These are phyloP conservation scores for Glutinoglossum americanum DNA, from an alignment of 495 filamentous ascomycete genomes.

Conservation along the genomic window DNA sequence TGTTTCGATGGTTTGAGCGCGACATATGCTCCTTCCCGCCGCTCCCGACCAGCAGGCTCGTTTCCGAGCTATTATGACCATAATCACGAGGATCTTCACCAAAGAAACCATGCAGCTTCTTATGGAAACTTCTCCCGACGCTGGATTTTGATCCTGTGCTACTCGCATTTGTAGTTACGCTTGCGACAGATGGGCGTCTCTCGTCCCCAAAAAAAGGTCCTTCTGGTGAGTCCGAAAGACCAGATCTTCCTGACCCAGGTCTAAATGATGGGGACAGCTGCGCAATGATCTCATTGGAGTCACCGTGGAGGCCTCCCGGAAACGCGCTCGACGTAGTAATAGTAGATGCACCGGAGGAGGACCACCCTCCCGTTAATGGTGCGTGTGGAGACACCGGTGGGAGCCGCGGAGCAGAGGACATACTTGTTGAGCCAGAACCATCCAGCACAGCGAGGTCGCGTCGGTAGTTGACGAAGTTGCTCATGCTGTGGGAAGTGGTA, in stretches of 20 bases:
- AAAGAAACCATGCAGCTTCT: slow-evolving; percentile 65
- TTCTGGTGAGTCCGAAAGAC: slow-evolving; percentile 45
- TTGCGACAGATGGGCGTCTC: slow-evolving; percentile 73
- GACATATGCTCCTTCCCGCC: slow-evolving; percentile 21
- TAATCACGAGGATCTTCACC: slow-evolving; percentile 47
- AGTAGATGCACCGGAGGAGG: slow-evolving; percentile 7
- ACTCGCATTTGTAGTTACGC: slow-evolving; percentile 58
- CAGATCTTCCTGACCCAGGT: slow-evolving; percentile 35
- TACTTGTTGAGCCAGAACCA: slow-evolving; percentile 26
- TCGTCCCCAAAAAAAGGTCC: slow-evolving; percentile 45
- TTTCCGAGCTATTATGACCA: slow-evolving; percentile 39
- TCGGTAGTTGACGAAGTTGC: slow-evolving; percentile 40
- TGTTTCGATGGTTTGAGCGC: slow-evolving; percentile 43
- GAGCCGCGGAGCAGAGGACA: slow-evolving; percentile 30
- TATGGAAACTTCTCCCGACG: slow-evolving; percentile 43
- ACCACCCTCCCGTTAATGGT: neutral
- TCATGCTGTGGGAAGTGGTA: slow-evolving; percentile 20
- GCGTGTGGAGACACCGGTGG: slow-evolving; percentile 15
- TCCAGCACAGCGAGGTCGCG: slow-evolving; percentile 51
- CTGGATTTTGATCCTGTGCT: slow-evolving; percentile 79
- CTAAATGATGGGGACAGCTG: slow-evolving; percentile 49
- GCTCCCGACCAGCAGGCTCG: slow-evolving; percentile 35
- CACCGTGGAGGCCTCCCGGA: slow-evolving; percentile 31
- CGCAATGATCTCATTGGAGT: slow-evolving; percentile 41
- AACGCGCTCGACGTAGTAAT: slow-evolving; percentile 20